phyloP scores from a whole-genome alignment of 495 filamentous ascomycete genomes.

The Lasiosphaeria ovina region DNA sequence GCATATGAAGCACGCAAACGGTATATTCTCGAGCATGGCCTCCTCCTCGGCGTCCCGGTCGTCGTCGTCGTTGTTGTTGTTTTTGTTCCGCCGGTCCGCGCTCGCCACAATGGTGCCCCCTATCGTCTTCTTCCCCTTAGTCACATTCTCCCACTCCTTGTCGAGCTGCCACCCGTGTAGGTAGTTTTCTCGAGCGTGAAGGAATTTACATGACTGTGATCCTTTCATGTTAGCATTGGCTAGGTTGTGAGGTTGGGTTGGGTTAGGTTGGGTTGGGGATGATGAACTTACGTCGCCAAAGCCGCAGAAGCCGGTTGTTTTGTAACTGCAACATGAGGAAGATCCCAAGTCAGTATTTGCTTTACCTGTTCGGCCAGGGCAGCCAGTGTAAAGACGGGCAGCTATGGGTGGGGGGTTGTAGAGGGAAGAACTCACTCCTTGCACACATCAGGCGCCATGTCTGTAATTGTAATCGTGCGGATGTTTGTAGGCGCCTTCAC shows the following conservation, averaged over 20 bases:
- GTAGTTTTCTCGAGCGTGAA: slow-evolving; percentile 84
- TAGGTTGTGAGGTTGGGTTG: not conserved
- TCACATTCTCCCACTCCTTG: slow-evolving; percentile 83
- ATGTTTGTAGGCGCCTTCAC: slow-evolving; percentile 88
- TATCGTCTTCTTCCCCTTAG: slow-evolving; percentile 69
- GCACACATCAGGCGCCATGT: slow-evolving; percentile 92
- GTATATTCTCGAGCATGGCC: slow-evolving; percentile 80
- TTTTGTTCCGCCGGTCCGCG: slow-evolving; percentile 47
- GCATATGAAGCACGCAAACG: slow-evolving; percentile 95
- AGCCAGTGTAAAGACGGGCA: too few species aligned
- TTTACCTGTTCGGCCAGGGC: too few species aligned
- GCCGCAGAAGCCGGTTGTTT: slow-evolving; percentile 68
- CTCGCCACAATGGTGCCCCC: slow-evolving; percentile 62
- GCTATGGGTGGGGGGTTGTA: not conserved
- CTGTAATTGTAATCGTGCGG: slow-evolving; percentile 83
- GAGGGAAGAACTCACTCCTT: slow-evolving; percentile 57
- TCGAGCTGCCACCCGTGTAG: slow-evolving; percentile 95
- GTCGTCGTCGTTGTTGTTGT: slow-evolving; percentile 38
- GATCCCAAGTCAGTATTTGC: too few species aligned
- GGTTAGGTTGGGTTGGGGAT: not conserved
- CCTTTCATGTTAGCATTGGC: slow-evolving; percentile 45
- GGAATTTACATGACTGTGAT: slow-evolving; percentile 69
- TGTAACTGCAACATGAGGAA: slow-evolving; percentile 48
- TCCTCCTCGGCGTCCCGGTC: slow-evolving; percentile 63
- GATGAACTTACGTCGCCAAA: slow-evolving; percentile 4